phyloP scores from a whole-genome alignment of 2,329 filamentous ascomycete species.

The Cladophialophora immunda region DNA sequence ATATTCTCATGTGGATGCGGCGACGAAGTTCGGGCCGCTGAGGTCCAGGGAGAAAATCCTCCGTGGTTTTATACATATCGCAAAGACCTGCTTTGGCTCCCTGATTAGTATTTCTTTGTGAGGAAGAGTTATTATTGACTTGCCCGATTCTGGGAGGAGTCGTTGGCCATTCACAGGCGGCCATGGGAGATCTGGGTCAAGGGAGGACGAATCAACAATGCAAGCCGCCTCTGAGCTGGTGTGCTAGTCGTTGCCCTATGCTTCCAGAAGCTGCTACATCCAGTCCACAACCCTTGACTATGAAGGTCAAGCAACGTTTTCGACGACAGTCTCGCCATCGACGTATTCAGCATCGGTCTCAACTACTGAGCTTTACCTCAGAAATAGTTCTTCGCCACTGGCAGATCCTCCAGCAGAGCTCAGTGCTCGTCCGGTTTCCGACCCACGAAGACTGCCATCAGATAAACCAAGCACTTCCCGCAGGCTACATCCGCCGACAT shows the following conservation, averaged over 20 bases:
- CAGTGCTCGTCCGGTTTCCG: background rate
- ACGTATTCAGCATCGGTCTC: no score
- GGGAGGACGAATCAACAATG: background rate
- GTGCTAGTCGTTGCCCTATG: background rate
- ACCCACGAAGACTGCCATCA: background rate
- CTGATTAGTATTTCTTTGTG: constrained; percentile 4
- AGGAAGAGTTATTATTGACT: background rate
- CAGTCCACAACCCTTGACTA: background rate
- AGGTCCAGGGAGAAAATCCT: background rate
- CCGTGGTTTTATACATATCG: background rate
- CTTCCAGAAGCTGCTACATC: background rate
- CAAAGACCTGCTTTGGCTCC: background rate
- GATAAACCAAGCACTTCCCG: background rate
- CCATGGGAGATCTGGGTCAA: background rate
- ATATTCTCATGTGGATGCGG: background rate
- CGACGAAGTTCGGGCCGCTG: background rate
- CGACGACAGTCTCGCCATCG: no score
- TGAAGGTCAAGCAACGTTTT: background rate
- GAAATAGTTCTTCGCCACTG: no score
- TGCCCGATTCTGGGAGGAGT: constrained; percentile 5
- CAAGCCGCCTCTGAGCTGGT: background rate
- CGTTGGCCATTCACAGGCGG: background rate
- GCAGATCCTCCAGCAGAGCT: background rate
- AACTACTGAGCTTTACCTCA: no score
- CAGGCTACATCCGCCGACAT: background rate